These are phyloP conservation scores for Colletotrichum kahawae DNA, from an alignment of 2,329 filamentous ascomycete genomes.

Conservation along the genomic window DNA sequence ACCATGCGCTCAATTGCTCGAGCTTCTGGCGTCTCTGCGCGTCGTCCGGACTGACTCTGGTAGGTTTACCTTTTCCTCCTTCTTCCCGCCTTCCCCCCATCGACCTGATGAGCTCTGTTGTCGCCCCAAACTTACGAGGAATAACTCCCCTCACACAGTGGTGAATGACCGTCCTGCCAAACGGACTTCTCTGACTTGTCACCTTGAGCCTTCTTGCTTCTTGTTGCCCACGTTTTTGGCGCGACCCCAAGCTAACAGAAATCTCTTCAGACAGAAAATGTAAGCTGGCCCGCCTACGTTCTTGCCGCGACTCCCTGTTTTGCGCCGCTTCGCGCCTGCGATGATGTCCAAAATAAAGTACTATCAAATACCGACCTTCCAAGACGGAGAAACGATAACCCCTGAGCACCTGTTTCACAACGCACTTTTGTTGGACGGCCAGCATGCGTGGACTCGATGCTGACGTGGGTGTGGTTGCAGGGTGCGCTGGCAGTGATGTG, in stretches of 20 bases:
- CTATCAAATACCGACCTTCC: conserved; percentile 51
- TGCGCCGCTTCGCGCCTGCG: conserved; percentile 24
- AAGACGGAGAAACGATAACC: conserved; percentile 42
- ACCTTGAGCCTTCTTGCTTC: background rate
- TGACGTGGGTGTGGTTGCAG: background rate
- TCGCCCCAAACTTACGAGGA: conserved; percentile 56
- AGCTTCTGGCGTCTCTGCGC: conserved; percentile 5
- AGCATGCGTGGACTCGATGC: background rate
- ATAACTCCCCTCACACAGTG: conserved; percentile 49
- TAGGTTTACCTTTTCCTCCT: background rate
- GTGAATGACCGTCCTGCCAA: conserved; percentile 63
- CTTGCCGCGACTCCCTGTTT: background rate
- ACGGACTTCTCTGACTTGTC: conserved; percentile 54
- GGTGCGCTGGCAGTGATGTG: background rate
- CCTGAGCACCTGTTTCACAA: conserved; percentile 23
- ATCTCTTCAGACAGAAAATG: background rate
- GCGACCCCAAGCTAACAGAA: background rate
- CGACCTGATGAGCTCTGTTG: conserved; percentile 51
- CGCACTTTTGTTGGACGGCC: background rate
- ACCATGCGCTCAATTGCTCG: conserved; percentile 1
- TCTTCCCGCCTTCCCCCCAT: conserved; percentile 13
- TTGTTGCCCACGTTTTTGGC: background rate
- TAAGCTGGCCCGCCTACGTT: background rate
- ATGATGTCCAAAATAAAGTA: conserved; percentile 47
- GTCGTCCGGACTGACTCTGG: conserved; percentile 2